Conservation (phyloP, 179 eudicot species). For the Silene coronaria region DNA sequence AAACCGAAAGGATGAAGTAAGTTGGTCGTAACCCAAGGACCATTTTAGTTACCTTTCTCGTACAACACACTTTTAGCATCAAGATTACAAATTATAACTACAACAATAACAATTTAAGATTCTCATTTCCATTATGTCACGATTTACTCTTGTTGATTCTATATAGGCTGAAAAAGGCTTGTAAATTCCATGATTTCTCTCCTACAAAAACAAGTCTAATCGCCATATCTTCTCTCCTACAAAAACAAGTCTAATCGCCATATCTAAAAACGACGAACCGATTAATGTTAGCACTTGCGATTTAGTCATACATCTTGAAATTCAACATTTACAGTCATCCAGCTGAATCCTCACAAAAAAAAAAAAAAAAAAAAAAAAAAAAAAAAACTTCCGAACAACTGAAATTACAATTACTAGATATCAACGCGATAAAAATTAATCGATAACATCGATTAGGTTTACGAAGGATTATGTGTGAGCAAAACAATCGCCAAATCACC, state of each 20-base stretch:
- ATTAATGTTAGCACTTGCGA: no score
- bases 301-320: no score
- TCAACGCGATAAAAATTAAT: neutral
- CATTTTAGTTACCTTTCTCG: neutral
- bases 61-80: neutral
- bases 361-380: neutral
- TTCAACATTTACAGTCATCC: neutral
- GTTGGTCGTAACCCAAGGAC: neutral
- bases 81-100: neutral
- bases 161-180: neutral
- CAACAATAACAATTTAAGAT: neutral
- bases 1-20: neutral
- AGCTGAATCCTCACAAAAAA: neutral
- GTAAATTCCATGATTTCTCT: neutral
- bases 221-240: neutral
- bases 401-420: neutral
- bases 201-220: neutral
- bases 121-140: neutral
- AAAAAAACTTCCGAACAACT: neutral
- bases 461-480: neutral
- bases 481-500: neutral
- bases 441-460: constrained; percentile 4
- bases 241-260: neutral
- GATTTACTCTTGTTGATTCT: neutral
- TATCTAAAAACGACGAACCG: neutral